Evolutionary conservation across 495 filamentous ascomycete genomes (phyloP), one percentile per base, ranked within the genome.

Genomic region (Penicillium bialowiezense): DNA sequence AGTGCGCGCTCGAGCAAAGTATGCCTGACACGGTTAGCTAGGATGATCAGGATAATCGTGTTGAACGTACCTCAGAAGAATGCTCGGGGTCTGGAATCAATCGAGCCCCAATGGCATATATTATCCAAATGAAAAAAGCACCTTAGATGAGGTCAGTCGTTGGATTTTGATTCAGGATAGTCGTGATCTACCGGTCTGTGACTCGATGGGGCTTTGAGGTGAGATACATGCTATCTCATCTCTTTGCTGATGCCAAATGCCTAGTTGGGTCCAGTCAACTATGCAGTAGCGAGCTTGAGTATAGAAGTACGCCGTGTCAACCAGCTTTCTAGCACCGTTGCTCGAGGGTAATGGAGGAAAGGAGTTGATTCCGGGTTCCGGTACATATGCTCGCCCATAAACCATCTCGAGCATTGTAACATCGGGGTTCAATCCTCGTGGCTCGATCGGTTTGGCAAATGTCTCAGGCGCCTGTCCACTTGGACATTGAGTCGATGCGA

Each of bases 121-220:
- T 47, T 23, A 52, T 52, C 50, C 50, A 52, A 15, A 52, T 28
- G 36, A 52, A 52, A 17, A 52, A 52, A 12, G 50, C 43, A 7
- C 42, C 50, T 52, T 14, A 2, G 7, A 5, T 20, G 21, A 21
- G 24, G 20, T 42, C 1, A 52, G 50, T 7, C 14, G 5, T 10
- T 10, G 5, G n/a, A 15, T 6, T 10, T 19, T n/a, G 12, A 12
- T 38, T 15, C 14, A 23, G 13, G 13, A 7, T 28, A 17, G 41
- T 3, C 19, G 15, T 21, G 12, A 18, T 18, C 21, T 39, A 46
- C 50, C 50, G 1, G 42, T 52, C 41, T 52, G 50, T 13, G 26
- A 19, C 9, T 46, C 35, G 7, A 47, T 33, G 10, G 50, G 36
- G 13, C 19, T 28, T 23, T 47, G 21, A 12, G 26, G 1, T 10